phyloP scores from a whole-genome alignment of 177 flowering plant species.

The Vitis hybrid region DNA sequence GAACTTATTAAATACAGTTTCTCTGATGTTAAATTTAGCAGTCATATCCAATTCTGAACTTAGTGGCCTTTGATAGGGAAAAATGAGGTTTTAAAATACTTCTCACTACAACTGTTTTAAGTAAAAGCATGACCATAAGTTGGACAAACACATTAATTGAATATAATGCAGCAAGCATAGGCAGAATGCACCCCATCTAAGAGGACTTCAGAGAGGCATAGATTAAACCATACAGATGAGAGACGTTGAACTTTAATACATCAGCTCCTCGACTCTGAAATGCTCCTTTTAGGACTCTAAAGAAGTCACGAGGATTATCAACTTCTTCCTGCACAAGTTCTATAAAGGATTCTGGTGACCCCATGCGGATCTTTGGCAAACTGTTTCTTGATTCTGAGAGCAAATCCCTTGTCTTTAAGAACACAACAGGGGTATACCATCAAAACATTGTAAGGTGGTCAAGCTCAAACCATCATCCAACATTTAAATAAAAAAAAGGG shows the following conservation, averaged over 20 bases:
- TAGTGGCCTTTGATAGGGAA: too few relatives aligned
- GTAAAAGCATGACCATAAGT: not conserved
- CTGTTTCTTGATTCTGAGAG: conserved; percentile 52
- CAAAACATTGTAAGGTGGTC: conserved; percentile 1
- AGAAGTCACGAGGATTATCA: conserved; percentile 83
- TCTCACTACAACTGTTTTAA: not conserved
- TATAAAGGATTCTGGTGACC: conserved; percentile 50
- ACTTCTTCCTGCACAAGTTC: conserved; percentile 81
- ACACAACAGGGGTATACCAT: conserved; percentile 13
- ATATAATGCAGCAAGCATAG: not conserved
- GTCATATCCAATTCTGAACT: too few relatives aligned
- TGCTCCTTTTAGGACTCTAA: conserved; percentile 66
- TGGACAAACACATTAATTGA: not conserved
- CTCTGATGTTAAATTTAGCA: too few relatives aligned
- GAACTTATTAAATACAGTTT: too few relatives aligned
- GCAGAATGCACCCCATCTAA: not conserved
- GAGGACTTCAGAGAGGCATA: conserved; percentile 1
- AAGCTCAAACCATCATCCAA: conserved; percentile 1
- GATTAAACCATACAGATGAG: conserved; percentile 80
- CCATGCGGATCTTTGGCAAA: conserved; percentile 50
- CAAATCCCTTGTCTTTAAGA: conserved; percentile 72
- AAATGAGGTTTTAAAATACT: too few relatives aligned
- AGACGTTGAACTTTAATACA: conserved; percentile 54
- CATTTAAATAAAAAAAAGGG: conserved; percentile 2
- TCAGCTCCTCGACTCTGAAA: conserved; percentile 66